These are phyloP conservation scores for Lycium ferocissimum DNA, from an alignment of 257 asterid genomes.

Conservation along the genomic window DNA sequence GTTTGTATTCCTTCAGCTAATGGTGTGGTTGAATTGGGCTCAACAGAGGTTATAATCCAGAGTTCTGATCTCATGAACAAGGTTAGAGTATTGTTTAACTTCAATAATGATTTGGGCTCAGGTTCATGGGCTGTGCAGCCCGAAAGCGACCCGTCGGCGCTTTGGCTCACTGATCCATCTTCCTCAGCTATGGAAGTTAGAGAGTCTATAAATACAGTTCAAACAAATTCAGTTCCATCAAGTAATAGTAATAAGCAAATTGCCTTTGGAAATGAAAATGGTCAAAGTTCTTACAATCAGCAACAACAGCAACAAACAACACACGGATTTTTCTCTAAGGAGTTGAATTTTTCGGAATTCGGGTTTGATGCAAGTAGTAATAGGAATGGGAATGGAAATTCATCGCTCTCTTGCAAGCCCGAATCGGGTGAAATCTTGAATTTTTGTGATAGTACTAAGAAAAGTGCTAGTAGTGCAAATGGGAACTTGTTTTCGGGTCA, in stretches of 20 bases:
- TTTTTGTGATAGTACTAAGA: conserved; percentile 29
- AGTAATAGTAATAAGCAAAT: conserved; percentile 31
- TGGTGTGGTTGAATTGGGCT: conserved; percentile 51
- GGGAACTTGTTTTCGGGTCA: conserved; percentile 27
- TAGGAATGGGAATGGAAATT: conserved; percentile 25
- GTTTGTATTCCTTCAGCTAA: conserved; percentile 40
- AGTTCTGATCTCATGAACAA: conserved; percentile 40
- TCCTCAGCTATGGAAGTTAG: conserved; percentile 7
- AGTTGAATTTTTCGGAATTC: conserved; percentile 36
- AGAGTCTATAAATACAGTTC: neutral
- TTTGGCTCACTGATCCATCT: conserved; percentile 42
- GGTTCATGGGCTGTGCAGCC: conserved; percentile 44
- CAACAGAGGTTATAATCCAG: conserved; percentile 37
- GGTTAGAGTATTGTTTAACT: conserved; percentile 40
- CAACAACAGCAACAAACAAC: neutral
- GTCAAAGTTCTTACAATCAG: neutral
- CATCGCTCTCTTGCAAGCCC: conserved; percentile 34
- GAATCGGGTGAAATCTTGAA: conserved; percentile 40
- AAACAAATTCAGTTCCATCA: conserved; percentile 30
- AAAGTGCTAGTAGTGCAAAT: conserved; percentile 4
- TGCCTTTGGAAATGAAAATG: conserved; percentile 11
- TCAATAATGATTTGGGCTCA: conserved; percentile 33
- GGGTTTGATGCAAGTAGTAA: conserved; percentile 29
- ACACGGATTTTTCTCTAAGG: conserved; percentile 28
- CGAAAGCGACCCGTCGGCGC: conserved; percentile 41